Base-by-base conservation (phyloP, 371 early-diverging fungal species). In the Amoeboaphelidium protococcarum region DNA sequence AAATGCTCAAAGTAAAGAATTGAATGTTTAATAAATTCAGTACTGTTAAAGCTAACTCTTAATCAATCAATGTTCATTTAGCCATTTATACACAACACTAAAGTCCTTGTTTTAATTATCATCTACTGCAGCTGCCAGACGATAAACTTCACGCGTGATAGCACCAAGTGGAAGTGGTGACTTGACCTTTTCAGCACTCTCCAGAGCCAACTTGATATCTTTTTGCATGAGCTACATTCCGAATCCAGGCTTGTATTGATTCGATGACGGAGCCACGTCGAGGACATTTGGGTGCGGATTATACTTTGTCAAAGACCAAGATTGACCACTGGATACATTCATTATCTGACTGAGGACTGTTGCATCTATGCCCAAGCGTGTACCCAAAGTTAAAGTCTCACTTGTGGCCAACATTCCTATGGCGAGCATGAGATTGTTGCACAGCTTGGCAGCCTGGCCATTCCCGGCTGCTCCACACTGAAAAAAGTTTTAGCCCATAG, bases 391-490 rank as follows among this genome's bases (percentile, higher is more conserved):
- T 79, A 94, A 75, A 3, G 94, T 74, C 61, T 95, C 96, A 1
- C 82, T 69, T 0, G 80, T 76, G 25, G 81, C 96, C 21, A 90
- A 65, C 94, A 95, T 95, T 21, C 77, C 68, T 50, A 85, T 79
- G 13, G 84, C 94, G 24, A 95, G 63, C 40, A 95, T 54, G 80
- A 95, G 81, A 59, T 95, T 95, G 68, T 95, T 95, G 66, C 90
- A 88, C 37, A 91, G 76, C 60, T 95, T 95, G 46, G 88, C 91
- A 1, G 82, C 79, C 54, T 85, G 87, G 1, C 96, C 96, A 20
- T 72, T 72, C 2, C 94, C 94, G 54, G 70, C 62, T 2, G 21
- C 25, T 16, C 91, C 96, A 64, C 94, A 92, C 54, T 78, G 69
- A n/a, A 87, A 73, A 47, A 89, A 78, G 54, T 83, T 87, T 56